These are phyloP conservation scores for Sparassis latifolia DNA, from an alignment of 1,284 basidiomycete species.

Conservation along the genomic window DNA sequence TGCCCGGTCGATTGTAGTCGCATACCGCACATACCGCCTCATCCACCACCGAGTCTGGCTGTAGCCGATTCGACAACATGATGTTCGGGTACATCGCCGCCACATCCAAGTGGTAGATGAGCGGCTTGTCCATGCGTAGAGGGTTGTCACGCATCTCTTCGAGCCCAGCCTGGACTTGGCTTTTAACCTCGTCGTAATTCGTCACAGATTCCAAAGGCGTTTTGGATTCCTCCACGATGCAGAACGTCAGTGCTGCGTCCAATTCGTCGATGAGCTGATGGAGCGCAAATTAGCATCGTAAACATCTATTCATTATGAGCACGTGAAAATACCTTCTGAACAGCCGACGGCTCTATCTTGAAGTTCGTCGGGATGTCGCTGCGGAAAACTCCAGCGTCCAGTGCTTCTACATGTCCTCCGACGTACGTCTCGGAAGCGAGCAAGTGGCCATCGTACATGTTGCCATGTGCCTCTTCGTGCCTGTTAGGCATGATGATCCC, in stretches of 20 bases:
- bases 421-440: slow-evolving; percentile 98
- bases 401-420: slow-evolving; percentile 96
- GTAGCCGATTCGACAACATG: slow-evolving; percentile 99
- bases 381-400: slow-evolving; percentile 97
- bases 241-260: slow-evolving; percentile 88
- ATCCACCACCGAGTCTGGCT: slow-evolving; percentile 97
- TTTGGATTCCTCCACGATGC: slow-evolving; percentile 85
- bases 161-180: slow-evolving; percentile 71
- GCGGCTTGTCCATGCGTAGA: slow-evolving; percentile 81
- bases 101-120: slow-evolving; percentile 99
- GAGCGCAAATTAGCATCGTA: slow-evolving; percentile 6
- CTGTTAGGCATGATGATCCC: slow-evolving; percentile 97
- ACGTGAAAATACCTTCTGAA: slow-evolving; percentile 64
- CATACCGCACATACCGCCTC: slow-evolving; percentile 97
- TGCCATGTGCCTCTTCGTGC: slow-evolving; percentile 89
- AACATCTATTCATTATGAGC: slow-evolving; percentile 1
- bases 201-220: slow-evolving; percentile 78
- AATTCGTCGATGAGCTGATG: slow-evolving; percentile 87
- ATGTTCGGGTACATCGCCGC: slow-evolving; percentile 99
- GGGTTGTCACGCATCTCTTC: slow-evolving; percentile 92
- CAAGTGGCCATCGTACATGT: slow-evolving; percentile 94
- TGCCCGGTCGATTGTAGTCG: slow-evolving; percentile 96
- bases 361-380: slow-evolving; percentile 96
- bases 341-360: slow-evolving; percentile 86
- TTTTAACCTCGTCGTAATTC: slow-evolving; percentile 94